A percentile compares a stretch with the other conserved stretches of the same genome.
phyloP scores from a whole-genome alignment of 129 eudicot species.

The Flaveria sonorensis region DNA sequence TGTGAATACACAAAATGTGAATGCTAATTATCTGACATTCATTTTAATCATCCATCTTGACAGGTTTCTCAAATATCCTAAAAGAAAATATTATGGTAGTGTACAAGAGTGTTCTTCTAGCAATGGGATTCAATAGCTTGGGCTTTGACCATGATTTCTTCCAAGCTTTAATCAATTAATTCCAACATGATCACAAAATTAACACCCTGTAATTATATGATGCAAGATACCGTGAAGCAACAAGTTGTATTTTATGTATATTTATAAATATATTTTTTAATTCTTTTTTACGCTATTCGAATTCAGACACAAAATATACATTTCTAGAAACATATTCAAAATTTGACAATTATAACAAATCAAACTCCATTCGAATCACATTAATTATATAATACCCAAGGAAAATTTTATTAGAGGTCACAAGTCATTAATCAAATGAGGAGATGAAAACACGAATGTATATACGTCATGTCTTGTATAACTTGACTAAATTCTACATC shows the following conservation, averaged over 20 bases:
- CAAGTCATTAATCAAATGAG: no score
- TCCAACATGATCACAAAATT: background rate
- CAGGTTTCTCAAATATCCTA: slow-evolving; percentile 30
- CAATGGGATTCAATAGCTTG: slow-evolving; percentile 40
- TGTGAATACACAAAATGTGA: background rate
- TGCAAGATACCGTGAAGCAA: slow-evolving; percentile 12
- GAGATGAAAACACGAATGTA: no score
- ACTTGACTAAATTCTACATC: no score
- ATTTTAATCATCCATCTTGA: slow-evolving; percentile 9
- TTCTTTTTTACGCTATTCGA: background rate
- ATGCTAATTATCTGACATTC: background rate
- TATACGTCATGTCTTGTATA: no score
- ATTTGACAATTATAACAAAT: background rate
- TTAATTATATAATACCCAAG: no score
- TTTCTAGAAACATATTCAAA: background rate
- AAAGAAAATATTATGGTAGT: slow-evolving; percentile 31
- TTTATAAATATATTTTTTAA: background rate
- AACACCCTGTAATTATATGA: slow-evolving; percentile 26
- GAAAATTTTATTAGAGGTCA: no score
- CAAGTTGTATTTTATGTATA: slow-evolving; percentile 16
- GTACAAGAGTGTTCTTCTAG: slow-evolving; percentile 36
- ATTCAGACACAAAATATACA: background rate
- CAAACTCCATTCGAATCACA: no score
- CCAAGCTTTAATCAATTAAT: slow-evolving; percentile 33
- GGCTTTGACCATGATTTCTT: slow-evolving; percentile 41